phyloP scores from a whole-genome alignment of 805 yeast species.

The Wickerhamia fluorescens region DNA sequence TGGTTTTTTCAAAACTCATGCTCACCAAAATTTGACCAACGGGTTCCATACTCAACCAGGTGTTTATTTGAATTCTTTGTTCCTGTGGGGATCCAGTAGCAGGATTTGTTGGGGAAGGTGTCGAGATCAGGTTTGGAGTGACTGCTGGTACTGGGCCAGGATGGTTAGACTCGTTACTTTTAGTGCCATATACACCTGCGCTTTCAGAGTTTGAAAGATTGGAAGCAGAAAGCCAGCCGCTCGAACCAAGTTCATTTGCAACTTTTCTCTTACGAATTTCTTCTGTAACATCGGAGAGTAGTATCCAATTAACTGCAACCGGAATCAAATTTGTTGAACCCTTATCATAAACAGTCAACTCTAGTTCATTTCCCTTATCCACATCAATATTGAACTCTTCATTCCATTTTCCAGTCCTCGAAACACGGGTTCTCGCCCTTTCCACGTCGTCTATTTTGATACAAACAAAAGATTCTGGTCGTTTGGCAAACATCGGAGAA shows the following conservation, averaged over 20 bases:
- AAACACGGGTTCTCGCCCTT: conserved; percentile 64
- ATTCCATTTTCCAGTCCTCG: conserved; percentile 74
- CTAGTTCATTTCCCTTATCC: conserved; percentile 89
- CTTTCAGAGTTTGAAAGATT: conserved; percentile 26
- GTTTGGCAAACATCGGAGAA: conserved; percentile 67
- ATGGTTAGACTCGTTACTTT: neutral
- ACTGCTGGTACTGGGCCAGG: neutral
- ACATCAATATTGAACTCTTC: conserved; percentile 78
- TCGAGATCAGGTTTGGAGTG: neutral
- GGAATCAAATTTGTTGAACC: conserved; percentile 64
- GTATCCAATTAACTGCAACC: conserved; percentile 88
- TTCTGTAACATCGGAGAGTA: conserved; percentile 87
- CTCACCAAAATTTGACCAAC: conserved; percentile 81
- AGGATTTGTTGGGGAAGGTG: neutral
- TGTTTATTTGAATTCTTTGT: conserved; percentile 43
- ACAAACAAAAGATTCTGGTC: conserved; percentile 71
- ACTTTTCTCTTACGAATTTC: conserved; percentile 89
- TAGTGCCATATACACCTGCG: neutral
- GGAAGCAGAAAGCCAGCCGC: conserved; percentile 88
- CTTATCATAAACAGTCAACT: conserved; percentile 80
- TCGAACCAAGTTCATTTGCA: conserved; percentile 57
- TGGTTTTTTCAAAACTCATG: conserved; percentile 68
- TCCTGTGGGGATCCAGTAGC: conserved; percentile 5
- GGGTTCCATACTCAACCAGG: conserved; percentile 92
- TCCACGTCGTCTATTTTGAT: conserved; percentile 87